Evolutionary conservation across 164 flowering plant species (phyloP).

Genomic region (Pachysandra terminalis): DNA sequence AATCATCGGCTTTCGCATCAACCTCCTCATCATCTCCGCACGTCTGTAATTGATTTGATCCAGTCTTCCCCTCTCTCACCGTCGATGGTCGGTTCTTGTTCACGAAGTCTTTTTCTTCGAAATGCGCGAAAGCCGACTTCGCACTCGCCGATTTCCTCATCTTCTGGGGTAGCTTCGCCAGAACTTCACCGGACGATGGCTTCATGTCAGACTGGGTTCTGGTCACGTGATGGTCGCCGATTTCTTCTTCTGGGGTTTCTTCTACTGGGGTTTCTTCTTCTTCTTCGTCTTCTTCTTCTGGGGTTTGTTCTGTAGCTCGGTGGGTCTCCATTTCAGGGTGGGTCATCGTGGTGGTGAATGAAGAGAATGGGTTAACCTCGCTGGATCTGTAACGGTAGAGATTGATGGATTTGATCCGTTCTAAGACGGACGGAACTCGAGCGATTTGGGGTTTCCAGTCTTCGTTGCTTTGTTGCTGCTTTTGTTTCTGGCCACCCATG

Average conservation of each 20-base stretch:
- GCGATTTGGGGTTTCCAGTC: constrained; percentile 6
- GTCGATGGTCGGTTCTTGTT: constrained; percentile 22
- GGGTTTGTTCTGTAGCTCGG: too few relatives aligned
- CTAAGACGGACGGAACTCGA: constrained; percentile 43
- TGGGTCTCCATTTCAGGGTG: too few relatives aligned
- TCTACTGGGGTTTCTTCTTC: not conserved
- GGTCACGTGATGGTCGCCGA: constrained; percentile 14
- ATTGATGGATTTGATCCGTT: constrained; percentile 54
- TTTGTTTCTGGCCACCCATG: constrained; percentile 16
- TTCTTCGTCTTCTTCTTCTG: not conserved
- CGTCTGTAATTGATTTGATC: not conserved
- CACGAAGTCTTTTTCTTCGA: constrained; percentile 16
- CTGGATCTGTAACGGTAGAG: constrained; percentile 26
- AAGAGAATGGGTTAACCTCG: not conserved
- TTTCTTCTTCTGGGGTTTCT: not conserved
- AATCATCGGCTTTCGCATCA: constrained; percentile 56
- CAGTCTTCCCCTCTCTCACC: constrained; percentile 17
- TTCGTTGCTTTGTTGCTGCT: not conserved
- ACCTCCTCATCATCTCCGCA: constrained; percentile 40
- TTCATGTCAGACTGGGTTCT: constrained; percentile 48
- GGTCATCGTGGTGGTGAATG: not conserved
- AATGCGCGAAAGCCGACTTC: constrained; percentile 48
- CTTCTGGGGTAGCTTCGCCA: constrained; percentile 40
- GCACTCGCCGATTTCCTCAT: constrained; percentile 68
- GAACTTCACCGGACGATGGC: constrained; percentile 41